Evolutionary conservation across 2,329 filamentous ascomycete genomes (phyloP).

Genomic region (Colletotrichum orchidophilum): DNA sequence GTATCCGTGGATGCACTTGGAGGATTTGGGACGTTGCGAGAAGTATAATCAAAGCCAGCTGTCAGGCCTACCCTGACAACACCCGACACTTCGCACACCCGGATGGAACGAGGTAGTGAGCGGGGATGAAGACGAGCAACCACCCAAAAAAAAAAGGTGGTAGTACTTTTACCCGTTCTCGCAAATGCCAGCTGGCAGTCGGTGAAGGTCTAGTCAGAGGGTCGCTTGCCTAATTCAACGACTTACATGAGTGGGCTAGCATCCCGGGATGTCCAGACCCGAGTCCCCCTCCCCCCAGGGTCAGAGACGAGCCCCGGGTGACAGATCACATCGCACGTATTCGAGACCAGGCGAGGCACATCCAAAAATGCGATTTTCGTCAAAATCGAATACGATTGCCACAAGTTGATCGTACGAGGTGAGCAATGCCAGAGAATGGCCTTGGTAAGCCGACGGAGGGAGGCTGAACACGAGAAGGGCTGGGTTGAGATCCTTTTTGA

Average conservation of each 20-base stretch:
- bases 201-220: constrained; percentile 16
- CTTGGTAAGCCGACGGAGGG: neutral
- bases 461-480: constrained; percentile 8
- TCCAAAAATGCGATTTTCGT: neutral
- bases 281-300: neutral
- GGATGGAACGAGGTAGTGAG: neutral
- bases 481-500: neutral
- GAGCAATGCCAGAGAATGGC: neutral
- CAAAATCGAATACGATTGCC: neutral
- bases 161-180: neutral
- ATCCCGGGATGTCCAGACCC: constrained; percentile 1
- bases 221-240: constrained; percentile 26
- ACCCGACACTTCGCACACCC: neutral
- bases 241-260: constrained; percentile 24
- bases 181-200: constrained; percentile 23
- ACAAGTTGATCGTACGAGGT: neutral
- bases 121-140: neutral
- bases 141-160: neutral
- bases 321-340: constrained; percentile 19
- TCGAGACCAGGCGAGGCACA: neutral
- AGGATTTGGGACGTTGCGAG: neutral
- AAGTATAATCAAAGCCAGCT: neutral
- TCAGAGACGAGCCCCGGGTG: constrained; percentile 3
- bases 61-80: neutral
- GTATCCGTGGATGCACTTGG: neutral